Evolutionary conservation across 2,329 filamentous ascomycete species (phyloP), one percentile per base, ranked within the genome.

Genomic region (Neoarthrinium moseri): DNA sequence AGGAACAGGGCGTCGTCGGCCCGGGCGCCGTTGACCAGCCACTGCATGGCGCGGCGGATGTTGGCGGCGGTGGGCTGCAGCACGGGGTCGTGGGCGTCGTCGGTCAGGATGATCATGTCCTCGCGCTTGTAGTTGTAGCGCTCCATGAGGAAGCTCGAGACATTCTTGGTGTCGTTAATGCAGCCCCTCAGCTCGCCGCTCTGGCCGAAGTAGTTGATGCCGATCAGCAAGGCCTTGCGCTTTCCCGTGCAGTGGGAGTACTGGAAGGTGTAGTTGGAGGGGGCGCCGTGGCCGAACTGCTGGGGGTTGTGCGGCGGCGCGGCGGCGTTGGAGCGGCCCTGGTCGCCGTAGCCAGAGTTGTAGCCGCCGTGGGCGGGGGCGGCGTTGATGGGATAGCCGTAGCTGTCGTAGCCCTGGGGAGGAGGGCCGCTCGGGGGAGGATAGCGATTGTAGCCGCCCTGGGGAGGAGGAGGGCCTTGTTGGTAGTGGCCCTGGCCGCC

Each of bases 151-250:
- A 89, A 91, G 45, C 70, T 69, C 24, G 84, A 88, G 66, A 91
- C 80, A 62, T 91, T 91, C 69, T 85, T 83, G 26, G 87, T 84
- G 63, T 91, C 87, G 67, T 91, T 91, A 75, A 91, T 89, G 67
- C 87, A 91, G 34, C 87, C 87, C 49, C 82, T 75, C 43, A 91
- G 77, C 72, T 89, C 84, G 39, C 81, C 86, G 18, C 82, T 68
- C 60, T 87, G 83, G 43, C 83, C 81, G 56, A 89, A 86, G 71
- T 91, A 91, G 73, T 91, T 91, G 74, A 91, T 89, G 43, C 87
- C 87, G 51, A 91, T 88, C 46, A 91, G 70, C 46, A 91, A 70
- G 6, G 87, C 87, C 71, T 89, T 89, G 58, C 86, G 77, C 53
- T 77, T 78, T 43, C 87, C 87, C 6, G 81, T 84, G 64, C 87